Percentiles rank a stretch among this genome's conserved stretches.
These are phyloP conservation scores for Paramecium tetraurelia DNA, from an alignment of 73 alveolate genomes.

Conservation along the genomic window DNA sequence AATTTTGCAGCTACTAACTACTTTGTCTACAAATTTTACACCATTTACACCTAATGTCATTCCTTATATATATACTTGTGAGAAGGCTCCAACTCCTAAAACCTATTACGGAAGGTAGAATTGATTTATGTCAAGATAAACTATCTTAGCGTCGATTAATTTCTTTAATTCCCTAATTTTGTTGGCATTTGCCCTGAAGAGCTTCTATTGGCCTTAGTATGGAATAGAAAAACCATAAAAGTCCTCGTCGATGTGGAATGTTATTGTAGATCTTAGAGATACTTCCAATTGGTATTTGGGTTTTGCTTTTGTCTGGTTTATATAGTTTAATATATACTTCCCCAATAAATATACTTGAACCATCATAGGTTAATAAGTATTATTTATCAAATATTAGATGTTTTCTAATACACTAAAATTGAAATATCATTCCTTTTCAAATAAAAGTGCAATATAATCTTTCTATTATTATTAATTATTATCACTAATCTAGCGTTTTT, in stretches of 20 bases:
- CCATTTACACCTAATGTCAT: background rate
- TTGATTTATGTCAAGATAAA: conserved; percentile 31
- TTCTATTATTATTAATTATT: background rate
- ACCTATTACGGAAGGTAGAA: background rate
- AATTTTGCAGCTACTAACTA: conserved; percentile 27
- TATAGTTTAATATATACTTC: background rate
- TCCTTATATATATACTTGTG: background rate
- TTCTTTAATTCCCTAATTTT: conserved; percentile 10
- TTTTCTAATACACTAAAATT: conserved; percentile 31
- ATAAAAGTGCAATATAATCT: background rate
- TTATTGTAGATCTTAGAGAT: background rate
- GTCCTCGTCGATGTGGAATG: background rate
- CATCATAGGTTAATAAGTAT: background rate
- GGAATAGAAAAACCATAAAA: background rate
- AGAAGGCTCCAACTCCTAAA: background rate
- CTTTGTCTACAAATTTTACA: background rate
- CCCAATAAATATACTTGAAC: conserved; percentile 14
- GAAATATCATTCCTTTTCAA: conserved; percentile 6
- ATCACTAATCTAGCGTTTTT: background rate
- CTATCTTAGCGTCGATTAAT: background rate
- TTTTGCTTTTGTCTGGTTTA: background rate
- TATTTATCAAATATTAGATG: conserved; percentile 35
- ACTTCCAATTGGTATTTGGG: conserved; percentile 14
- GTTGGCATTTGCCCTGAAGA: background rate
- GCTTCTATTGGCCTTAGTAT: background rate